Base-by-base conservation (phyloP, 306 rosid genomes). In the Citrullus mucosospermus region DNA sequence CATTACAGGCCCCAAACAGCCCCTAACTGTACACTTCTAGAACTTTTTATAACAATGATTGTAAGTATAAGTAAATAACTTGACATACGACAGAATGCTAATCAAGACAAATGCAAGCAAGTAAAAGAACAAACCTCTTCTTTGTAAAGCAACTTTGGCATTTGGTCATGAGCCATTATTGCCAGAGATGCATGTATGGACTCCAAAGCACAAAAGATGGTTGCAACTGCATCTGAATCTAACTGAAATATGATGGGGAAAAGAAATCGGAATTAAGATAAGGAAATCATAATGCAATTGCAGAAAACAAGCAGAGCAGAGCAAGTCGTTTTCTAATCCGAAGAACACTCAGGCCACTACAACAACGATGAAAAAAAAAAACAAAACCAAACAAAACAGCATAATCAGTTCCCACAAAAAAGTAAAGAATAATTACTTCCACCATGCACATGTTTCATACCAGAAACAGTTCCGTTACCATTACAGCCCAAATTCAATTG, bases 111-210 rank as follows among this genome's bases (percentile, higher is more conserved):
- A 41, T 22, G 30, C 56, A 39, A 60, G 41, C 72, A 77, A 44
- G 72, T 54, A 51, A 62, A 22, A 74, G 74, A 28, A 58, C 50
- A 2, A 46, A 91, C 99, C 98, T 95, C 98, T 91, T 95, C 99
- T 76, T 95, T 95, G 85, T 92, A 92, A 56, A 95, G 88, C 79
- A 91, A 95, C 85, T 91, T 95, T 79, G 97, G 99, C 99, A 95
- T 95, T 83, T 88, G 90, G 75, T 82, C 78, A 76, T 91, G 84
- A 61, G 97, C 87, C 98, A 95, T 95, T 84, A 95, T 89, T 28
- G 91, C 89, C 66, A 95, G 85, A 16, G 97, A 95, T 55, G 97
- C 96, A 87, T 95, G 99, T 82, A 95, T 95, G 83, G 99, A 88
- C 91, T 95, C 98, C 82, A 95, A 84, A 5, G 96, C 97, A 81